Evolutionary conservation across 495 filamentous ascomycete species (phyloP), one percentile per base, ranked within the genome.

Genomic region (Lophiotrema nucula): DNA sequence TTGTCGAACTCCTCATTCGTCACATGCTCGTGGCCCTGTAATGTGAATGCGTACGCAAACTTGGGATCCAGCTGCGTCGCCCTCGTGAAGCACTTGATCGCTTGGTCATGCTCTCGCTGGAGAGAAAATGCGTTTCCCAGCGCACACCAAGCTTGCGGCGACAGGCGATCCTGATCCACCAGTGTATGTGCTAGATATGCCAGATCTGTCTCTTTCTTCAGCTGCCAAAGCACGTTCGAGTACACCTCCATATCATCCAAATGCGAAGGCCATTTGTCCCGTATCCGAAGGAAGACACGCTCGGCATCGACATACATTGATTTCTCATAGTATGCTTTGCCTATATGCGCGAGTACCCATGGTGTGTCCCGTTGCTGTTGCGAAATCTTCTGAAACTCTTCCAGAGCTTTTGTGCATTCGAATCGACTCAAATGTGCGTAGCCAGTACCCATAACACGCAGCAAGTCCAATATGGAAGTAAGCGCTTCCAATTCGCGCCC

Each of bases 1-100:
- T 95, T 96, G 74, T 97, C 92, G 66, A 90, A 96, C 71, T 98
- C 93, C 67, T 98, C 93, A 56, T 96, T 97, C 21, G 86, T 81
- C n/a, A 97, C 86, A 70, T 95, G 90, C 69, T 98, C 93, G 68
- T 98, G 93, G 1, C 93, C 93, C 67, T 97, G 92, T 8, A 98
- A 75, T 0, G 95, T 96, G 68, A 90, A 96, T 6, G 89, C 92
- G 67, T 98, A 98, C 2, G 93, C 92, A 72, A 97, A 96, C 33
- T 83, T 86, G 5, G 90, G 87, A 69, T 96, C 81, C 6, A 97
- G 75, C 70, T 95, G 89, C 1, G 89, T 95, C 3, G 93, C 93
- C 41, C 93, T 83, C 67, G 91, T 95, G 81, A 98, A 98, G 69
- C 93, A 97, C 56, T 87, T 86, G 44, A 98, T 74, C 23, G 95